Conservation (phyloP, 164 flowering plant genomes). For the Pachysandra terminalis region DNA sequence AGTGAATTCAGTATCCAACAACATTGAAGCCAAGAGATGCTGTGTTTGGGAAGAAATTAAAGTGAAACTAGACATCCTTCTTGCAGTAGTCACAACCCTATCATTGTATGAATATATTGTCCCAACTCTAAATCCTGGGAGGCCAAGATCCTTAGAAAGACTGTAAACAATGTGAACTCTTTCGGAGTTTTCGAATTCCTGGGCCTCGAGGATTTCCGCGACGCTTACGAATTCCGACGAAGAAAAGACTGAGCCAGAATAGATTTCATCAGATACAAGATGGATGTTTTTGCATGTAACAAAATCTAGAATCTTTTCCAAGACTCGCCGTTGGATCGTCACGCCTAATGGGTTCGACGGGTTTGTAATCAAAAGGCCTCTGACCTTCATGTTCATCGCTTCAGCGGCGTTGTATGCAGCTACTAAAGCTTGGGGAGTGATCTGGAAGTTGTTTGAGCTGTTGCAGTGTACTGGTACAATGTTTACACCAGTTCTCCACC, state of each 20-base stretch:
- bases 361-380: neutral
- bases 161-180: constrained; percentile 1
- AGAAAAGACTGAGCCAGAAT: neutral
- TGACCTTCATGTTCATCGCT: neutral
- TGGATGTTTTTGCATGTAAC: neutral
- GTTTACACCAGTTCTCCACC: constrained; percentile 1
- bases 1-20: neutral
- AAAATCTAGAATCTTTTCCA: neutral
- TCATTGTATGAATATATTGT: neutral
- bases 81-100: neutral
- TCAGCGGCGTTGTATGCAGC: neutral
- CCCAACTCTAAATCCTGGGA: neutral
- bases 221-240: neutral
- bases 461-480: constrained; percentile 2
- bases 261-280: constrained; percentile 4
- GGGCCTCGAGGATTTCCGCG: neutral
- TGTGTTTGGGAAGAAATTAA: neutral
- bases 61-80: neutral
- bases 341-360: constrained; percentile 2
- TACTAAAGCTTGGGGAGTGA: neutral
- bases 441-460: constrained; percentile 1
- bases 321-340: neutral
- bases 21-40: neutral
- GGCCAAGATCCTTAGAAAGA: constrained; percentile 1
- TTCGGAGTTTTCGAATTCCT: neutral